phyloP scores from a whole-genome alignment of 352 stramenopile species.

The Phytophthora syringae region DNA sequence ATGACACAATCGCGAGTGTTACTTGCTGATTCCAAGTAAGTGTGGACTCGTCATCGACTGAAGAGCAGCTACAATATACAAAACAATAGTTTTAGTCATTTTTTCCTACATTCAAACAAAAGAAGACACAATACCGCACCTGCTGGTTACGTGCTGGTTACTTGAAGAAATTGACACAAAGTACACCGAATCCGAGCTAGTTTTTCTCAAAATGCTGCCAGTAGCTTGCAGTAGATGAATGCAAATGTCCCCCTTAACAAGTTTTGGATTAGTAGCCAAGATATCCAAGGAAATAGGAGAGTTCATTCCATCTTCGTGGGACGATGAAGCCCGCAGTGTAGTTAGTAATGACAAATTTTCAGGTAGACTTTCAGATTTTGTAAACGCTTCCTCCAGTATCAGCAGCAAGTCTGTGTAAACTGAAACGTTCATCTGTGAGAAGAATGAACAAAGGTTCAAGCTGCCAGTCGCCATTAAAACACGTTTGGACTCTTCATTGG shows the following conservation, averaged over 20 bases:
- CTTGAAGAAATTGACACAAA: slow-evolving; percentile 22
- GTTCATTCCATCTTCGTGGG: not conserved
- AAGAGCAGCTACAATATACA: slow-evolving; percentile 18
- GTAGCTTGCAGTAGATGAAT: slow-evolving; percentile 36
- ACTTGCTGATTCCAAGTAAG: slow-evolving; percentile 50
- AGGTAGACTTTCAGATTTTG: not conserved
- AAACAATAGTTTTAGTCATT: not conserved
- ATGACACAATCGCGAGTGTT: slow-evolving; percentile 18
- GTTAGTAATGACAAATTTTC: not conserved
- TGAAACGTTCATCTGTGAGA: slow-evolving; percentile 23
- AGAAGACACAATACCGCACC: slow-evolving; percentile 9
- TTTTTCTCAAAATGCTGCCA: slow-evolving; percentile 23
- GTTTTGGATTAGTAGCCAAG: not conserved
- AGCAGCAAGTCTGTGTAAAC: slow-evolving; percentile 6
- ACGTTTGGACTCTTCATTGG: not conserved
- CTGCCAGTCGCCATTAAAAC: slow-evolving; percentile 21
- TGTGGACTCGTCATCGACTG: slow-evolving; percentile 2
- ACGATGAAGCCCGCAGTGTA: slow-evolving; percentile 21
- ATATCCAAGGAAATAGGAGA: not conserved
- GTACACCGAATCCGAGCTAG: slow-evolving; percentile 10
- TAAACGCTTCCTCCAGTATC: not conserved
- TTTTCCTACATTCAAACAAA: not conserved
- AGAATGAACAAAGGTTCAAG: slow-evolving; percentile 28
- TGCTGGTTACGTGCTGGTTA: slow-evolving; percentile 11
- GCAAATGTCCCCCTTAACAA: slow-evolving; percentile 31